Base-by-base conservation (phyloP, 106 monocot species). In the Cymbidium sinense region DNA sequence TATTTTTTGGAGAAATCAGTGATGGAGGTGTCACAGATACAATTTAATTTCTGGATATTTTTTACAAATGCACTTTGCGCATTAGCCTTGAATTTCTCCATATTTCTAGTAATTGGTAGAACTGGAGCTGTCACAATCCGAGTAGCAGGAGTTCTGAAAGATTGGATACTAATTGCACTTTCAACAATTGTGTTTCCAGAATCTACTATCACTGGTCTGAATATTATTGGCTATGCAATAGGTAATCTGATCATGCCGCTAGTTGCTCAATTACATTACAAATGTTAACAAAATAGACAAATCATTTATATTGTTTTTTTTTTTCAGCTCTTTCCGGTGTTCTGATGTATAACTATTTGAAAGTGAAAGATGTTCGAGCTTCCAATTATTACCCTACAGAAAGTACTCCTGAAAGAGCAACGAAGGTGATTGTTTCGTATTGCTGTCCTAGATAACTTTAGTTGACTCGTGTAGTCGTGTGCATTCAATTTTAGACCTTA, bases 161-260 rank as follows among this genome's bases (percentile, higher is more conserved):
- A 98, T 62, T 98, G 98, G 98, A 92, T 98, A 81, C 70, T 98
- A 11, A 94, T 98, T 73, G 94, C 98, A 4, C 90, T 98, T 74
- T 98, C 98, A 3, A 98, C 94, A n/a, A 70, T 98, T 73, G 72
- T 98, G 77, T 98, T 98, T 79, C 98, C 98, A 58, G 98, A 98
- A 81, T 98, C 94, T 77, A 71, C 85, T 69, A 98, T 98, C 25
- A 94, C 98, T 43, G 87, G 94, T 37, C 91, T 98, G 39, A 98
- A 98, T 77, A 83, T 94, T 29, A 92, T 87, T 54, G 98, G 94
- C 50, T 98, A 98, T 89, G 98, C 88, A 25, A 84, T 98, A 64
- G 93, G 93, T 96, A 93, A 84, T 36, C 39, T 31, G 62, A 0
- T 73, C 33, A 5, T 30, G 3, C 29, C 7, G 39, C 41, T 73